Base-by-base conservation (phyloP, 2,329 filamentous ascomycete species). In the Calonectria pauciramosa region DNA sequence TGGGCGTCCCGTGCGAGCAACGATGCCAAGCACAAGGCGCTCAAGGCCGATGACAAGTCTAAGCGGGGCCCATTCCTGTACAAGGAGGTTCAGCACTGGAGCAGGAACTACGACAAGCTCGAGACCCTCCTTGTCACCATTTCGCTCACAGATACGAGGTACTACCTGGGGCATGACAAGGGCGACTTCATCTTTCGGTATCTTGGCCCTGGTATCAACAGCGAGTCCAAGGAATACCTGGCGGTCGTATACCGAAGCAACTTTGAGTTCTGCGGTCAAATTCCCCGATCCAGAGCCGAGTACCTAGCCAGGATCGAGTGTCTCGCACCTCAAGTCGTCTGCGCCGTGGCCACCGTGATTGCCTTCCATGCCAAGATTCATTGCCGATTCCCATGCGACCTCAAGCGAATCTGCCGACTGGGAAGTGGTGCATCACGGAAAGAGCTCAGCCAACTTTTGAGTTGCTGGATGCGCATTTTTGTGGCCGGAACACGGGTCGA, bases 141-240 rank as follows among this genome's bases (percentile, higher is more conserved):
- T 16, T 11, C 68, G 10, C 60, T 78, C 13, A 28, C 30, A 1
- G 20, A 20, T 36, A 70, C 73, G 8, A 63, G 68, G 28, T 82
- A 80, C 67, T 84, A 83, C 68, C 72, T 80, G 20, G 79, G 80
- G 4, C 77, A 80, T 36, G 0, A 20, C 3, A 76, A 74, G 0
- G 81, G 83, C 28, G 77, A 78, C 26, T 83, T 79, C 44, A 80
- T 84, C 65, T 83, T 84, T 54, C 77, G 68, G n/a, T 81, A 78
- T 59, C 34, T 18, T 2, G 10, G 32, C 23, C 8, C 44, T 11
- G 20, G 10, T 4, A 18, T 1, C 32, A 11, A n/a, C 6, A 20
- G 38, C 14, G 41, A 28, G 20, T 59, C 44, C 7, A 26, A 51
- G 52, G 68, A 59, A 11, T 18, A 13, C 26, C 1, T 16, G 4